phyloP scores from a whole-genome alignment of 441 rosid genomes.

The Brassica hybrid region DNA sequence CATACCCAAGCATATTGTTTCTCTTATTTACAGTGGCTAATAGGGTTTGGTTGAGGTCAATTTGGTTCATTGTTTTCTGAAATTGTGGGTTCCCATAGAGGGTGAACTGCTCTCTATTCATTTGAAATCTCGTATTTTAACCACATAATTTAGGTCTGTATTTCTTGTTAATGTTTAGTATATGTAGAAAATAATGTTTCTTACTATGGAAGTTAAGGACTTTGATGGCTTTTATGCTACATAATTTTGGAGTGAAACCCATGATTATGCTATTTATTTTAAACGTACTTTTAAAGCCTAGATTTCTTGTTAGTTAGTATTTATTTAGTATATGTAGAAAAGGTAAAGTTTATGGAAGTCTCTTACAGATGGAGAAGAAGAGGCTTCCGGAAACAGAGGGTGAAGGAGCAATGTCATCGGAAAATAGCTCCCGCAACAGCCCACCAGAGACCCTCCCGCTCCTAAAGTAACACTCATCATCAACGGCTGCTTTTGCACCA shows the following conservation, averaged over 20 bases:
- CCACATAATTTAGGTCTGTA: not conserved
- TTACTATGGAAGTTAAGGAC: not conserved
- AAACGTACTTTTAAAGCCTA: not conserved
- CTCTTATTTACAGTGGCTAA: not conserved
- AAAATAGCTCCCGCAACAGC: conserved; percentile 6
- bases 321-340: not conserved
- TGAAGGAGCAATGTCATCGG: not conserved
- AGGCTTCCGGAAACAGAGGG: not conserved
- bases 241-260: not conserved
- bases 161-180: not conserved
- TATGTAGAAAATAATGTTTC: not conserved
- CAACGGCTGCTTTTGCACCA: not conserved
- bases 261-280: no score
- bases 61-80: not conserved
- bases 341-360: not conserved
- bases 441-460: conserved; percentile 22
- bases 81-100: not conserved
- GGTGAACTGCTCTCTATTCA: not conserved
- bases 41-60: not conserved
- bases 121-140: not conserved
- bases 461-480: conserved; percentile 22
- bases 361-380: conserved; percentile 26
- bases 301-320: not conserved
- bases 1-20: not conserved
- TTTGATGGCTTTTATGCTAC: not conserved